phyloP scores from a whole-genome alignment of 257 asterid genomes.

The Rehmannia glutinosa region DNA sequence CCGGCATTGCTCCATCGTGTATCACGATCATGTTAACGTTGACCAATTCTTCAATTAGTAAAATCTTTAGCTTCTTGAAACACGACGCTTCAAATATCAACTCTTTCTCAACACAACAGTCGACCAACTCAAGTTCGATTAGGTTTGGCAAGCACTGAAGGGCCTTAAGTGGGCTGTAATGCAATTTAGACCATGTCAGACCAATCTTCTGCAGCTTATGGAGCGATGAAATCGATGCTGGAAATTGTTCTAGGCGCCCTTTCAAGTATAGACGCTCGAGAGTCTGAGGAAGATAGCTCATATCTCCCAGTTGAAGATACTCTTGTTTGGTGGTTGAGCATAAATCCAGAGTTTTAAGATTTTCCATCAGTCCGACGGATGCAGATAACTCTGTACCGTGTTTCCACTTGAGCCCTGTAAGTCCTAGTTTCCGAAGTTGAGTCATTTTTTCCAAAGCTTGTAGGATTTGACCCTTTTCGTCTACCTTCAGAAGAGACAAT shows the following conservation, averaged over 20 bases:
- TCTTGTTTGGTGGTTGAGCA: constrained; percentile 20
- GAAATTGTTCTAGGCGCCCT: constrained; percentile 21
- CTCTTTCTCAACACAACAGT: constrained; percentile 15
- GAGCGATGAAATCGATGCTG: constrained; percentile 21
- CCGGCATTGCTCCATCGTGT: constrained; percentile 19
- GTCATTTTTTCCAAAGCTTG: constrained; percentile 19
- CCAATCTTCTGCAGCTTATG: constrained; percentile 14
- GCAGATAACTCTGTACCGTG: constrained; percentile 22
- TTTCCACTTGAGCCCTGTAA: constrained; percentile 22
- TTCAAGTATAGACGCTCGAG: constrained; percentile 31
- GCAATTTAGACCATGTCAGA: constrained; percentile 23
- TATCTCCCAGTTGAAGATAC: constrained; percentile 14
- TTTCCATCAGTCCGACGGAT: constrained; percentile 25
- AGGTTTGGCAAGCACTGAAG: constrained; percentile 22
- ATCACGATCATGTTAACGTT: constrained; percentile 13
- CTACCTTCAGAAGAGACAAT: constrained; percentile 29
- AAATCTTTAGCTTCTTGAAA: constrained; percentile 29
- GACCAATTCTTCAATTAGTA: constrained; percentile 15
- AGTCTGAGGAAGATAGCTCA: constrained; percentile 6
- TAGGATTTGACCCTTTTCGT: constrained; percentile 10
- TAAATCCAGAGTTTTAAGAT: constrained; percentile 24
- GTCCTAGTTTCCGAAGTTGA: constrained; percentile 37
- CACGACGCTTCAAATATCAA: constrained; percentile 14
- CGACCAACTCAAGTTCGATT: constrained; percentile 30
- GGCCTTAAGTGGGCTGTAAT: constrained; percentile 8